Conservation (phyloP, 768 basidiomycete genomes). For the Tricholoma furcatifolium region DNA sequence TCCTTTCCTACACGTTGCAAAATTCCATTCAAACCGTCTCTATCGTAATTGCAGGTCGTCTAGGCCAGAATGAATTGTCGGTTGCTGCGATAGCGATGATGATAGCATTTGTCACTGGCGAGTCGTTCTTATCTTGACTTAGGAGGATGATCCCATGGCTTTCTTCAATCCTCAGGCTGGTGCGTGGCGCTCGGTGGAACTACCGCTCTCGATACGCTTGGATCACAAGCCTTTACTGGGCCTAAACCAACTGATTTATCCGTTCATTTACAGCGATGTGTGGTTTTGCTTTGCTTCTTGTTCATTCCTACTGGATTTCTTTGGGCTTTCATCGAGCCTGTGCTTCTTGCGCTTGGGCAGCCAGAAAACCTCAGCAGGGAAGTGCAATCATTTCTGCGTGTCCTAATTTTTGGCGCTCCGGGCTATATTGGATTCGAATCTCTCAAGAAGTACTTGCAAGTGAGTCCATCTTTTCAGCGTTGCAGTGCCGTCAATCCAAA, state of each 20-base stretch:
- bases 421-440: slow-evolving; percentile 76
- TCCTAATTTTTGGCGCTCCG: slow-evolving; percentile 64
- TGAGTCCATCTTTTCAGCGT: neutral
- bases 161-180: slow-evolving; percentile 51
- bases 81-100: slow-evolving; percentile 73
- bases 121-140: slow-evolving; percentile 38
- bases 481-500: neutral
- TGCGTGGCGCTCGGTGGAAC: slow-evolving; percentile 77
- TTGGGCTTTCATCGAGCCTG: slow-evolving; percentile 65
- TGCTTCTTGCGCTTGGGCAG: slow-evolving; percentile 65
- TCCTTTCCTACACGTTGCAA: slow-evolving; percentile 69
- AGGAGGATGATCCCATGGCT: slow-evolving; percentile 49
- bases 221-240: slow-evolving; percentile 76
- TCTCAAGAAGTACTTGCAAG: slow-evolving; percentile 74
- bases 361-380: slow-evolving; percentile 52
- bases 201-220: slow-evolving; percentile 74
- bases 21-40: slow-evolving; percentile 72
- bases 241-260: slow-evolving; percentile 64
- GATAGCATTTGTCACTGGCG: slow-evolving; percentile 78
- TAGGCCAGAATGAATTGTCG: slow-evolving; percentile 70
- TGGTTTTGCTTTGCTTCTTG: slow-evolving; percentile 61
- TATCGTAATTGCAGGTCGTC: slow-evolving; percentile 37
- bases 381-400: slow-evolving; percentile 63
- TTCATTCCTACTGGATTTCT: slow-evolving; percentile 60
- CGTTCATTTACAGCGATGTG: slow-evolving; percentile 68